Base-by-base conservation (phyloP, 2,329 filamentous ascomycete genomes). In the Aspergillus tamarii region DNA sequence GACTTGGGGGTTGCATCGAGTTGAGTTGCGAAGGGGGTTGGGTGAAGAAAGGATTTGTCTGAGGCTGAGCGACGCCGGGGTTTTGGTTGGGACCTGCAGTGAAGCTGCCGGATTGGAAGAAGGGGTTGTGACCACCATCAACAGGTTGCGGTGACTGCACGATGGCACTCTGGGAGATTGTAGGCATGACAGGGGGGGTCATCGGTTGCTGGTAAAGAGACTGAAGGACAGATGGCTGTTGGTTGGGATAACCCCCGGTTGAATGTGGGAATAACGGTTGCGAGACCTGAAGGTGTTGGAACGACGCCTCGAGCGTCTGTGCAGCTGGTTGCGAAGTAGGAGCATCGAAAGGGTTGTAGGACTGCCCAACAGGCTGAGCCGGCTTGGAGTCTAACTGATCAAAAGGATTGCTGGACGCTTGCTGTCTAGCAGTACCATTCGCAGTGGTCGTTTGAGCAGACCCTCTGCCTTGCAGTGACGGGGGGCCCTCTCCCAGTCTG, bases 201-300 rank as follows among this genome's bases (percentile, higher is more conserved):
- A 79, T 77, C 16, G 79, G 73, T 56, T 79, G 78, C 64, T 82
- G 81, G 34, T 77, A 76, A 36, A 73, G 70, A 57, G 75, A 66
- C 61, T 82, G 78, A 54, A 77, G 76, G 58, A 75, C 66, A 26
- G 79, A 76, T 43, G 76, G 72, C 61, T 80, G 79, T 60, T 80
- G 78, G 57, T 71, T 76, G 9, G 80, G 78, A 69, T 83, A 84
- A 61, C 82, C 91, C 60, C 91, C 91, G 1, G 91, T 94, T 60
- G 89, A 88, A 72, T 93, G 88, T 9, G 91, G 90, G 74, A 94
- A 93, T 34, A 93, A 81, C 43, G 87, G 87, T 68, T 88, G 87
- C 11, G 87, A 87, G 2, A 96, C 80, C 43, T 91, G 88, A 77
- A 97, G 84, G 66, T 87, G 88, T 73, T 94, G 89, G 72, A 97